A percentile compares a stretch with the other conserved stretches of the same genome.
Conservation (phyloP, 139 green algal genomes). For the Yamagishiella unicocca region DNA sequence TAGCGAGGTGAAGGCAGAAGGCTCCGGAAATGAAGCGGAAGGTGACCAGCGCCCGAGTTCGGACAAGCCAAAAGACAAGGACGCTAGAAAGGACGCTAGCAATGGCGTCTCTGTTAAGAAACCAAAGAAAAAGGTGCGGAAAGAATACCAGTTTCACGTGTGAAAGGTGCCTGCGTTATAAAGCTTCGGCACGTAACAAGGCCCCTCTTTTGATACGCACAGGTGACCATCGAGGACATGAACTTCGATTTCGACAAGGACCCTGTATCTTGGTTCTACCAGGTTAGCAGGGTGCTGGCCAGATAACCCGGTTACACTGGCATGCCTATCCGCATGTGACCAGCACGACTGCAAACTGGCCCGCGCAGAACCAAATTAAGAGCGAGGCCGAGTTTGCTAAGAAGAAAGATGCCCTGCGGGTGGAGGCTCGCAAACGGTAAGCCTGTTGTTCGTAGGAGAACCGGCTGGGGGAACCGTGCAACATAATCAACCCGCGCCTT, state of each 20-base stretch:
- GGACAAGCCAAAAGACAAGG: neutral
- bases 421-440: conserved; percentile 42
- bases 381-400: conserved; percentile 60
- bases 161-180: neutral
- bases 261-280: conserved; percentile 56
- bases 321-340: too few species aligned
- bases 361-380: conserved; percentile 48
- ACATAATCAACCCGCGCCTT: neutral
- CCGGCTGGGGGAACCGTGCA: neutral
- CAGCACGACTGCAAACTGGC: neutral
- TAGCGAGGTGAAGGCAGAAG: neutral
- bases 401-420: conserved; percentile 52
- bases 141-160: neutral
- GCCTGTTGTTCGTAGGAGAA: neutral
- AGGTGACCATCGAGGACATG: conserved; percentile 22
- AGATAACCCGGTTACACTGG: neutral
- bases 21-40: neutral
- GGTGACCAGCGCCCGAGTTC: neutral
- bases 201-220: neutral
- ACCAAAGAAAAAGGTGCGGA: conserved; percentile 16
- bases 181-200: neutral
- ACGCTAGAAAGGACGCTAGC: neutral
- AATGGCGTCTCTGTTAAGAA: neutral
- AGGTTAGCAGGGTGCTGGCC: neutral
- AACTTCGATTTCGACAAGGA: conserved; percentile 55